Conservation (phyloP, 169 alveolate genomes). For the Condylostoma magnum region DNA sequence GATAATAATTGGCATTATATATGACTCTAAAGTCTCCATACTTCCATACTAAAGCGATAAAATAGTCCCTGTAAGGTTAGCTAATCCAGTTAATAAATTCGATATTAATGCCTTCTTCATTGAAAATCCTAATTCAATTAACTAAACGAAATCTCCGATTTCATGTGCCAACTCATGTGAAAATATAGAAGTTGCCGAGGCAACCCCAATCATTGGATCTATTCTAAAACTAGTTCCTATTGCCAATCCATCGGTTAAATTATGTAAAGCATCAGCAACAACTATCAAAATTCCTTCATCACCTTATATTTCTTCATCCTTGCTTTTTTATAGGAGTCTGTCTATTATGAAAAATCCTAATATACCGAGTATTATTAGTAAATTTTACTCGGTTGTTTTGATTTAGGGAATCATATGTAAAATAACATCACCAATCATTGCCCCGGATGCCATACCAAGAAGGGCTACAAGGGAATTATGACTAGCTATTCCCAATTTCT, state of each 20-base stretch:
- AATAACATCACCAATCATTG: constrained; percentile 74
- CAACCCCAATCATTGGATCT: constrained; percentile 45
- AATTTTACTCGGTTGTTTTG: not conserved
- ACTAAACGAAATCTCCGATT: constrained; percentile 67
- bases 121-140: constrained; percentile 47
- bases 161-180: constrained; percentile 84
- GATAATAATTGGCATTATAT: constrained; percentile 9
- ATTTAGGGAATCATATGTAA: constrained; percentile 60
- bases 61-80: constrained; percentile 55
- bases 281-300: constrained; percentile 42
- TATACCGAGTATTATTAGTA: constrained; percentile 6
- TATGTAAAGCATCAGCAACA: constrained; percentile 72
- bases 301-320: too few relatives aligned
- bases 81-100: constrained; percentile 61
- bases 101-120: constrained; percentile 43
- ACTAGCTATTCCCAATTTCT: not conserved
- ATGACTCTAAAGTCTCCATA: not conserved
- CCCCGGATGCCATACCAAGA: constrained; percentile 72
- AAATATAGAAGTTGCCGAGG: constrained; percentile 69
- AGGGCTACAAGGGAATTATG: constrained; percentile 38
- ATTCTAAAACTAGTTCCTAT: constrained; percentile 71
- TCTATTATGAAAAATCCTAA: constrained; percentile 1
- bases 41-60: constrained; percentile 19
- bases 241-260: constrained; percentile 79
- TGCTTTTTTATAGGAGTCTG: not conserved